Evolutionary conservation across 2,329 filamentous ascomycete species (phyloP).

Genomic region (Talaromyces amestolkiae): DNA sequence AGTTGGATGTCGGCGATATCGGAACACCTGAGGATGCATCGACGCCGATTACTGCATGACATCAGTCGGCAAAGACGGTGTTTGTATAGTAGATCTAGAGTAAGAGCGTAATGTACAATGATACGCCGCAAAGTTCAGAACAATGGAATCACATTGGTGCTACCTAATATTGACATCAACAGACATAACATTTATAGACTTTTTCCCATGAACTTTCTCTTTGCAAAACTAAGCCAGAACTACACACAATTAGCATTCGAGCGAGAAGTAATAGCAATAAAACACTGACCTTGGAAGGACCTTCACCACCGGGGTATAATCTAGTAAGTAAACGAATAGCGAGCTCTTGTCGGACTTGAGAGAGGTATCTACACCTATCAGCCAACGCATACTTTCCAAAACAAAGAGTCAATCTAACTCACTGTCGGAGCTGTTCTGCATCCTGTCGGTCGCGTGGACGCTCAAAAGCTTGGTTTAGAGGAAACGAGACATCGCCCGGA

Average conservation of each 20-base stretch:
- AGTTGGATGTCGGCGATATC: conserved; percentile 39
- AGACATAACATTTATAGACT: conserved; percentile 55
- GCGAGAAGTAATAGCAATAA: background rate
- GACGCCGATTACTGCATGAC: conserved; percentile 5
- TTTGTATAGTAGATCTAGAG: background rate
- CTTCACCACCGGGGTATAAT: conserved; percentile 74
- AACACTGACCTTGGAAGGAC: conserved; percentile 59
- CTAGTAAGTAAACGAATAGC: conserved; percentile 77
- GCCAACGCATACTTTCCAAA: background rate
- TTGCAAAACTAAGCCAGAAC: conserved; percentile 99
- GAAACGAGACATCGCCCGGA: conserved; percentile 88
- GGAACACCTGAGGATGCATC: conserved; percentile 1
- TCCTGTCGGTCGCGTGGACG: conserved; percentile 81
- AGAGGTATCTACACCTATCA: conserved; percentile 53
- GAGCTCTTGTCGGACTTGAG: conserved; percentile 90
- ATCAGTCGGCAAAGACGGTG: too few relatives aligned
- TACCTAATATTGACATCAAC: conserved; percentile 3
- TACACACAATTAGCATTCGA: conserved; percentile 48
- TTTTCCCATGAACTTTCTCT: conserved; percentile 99
- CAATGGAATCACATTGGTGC: conserved; percentile 15
- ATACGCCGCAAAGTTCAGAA: background rate
- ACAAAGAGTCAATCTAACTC: conserved; percentile 40
- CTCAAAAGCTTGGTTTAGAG: conserved; percentile 95
- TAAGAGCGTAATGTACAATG: background rate
- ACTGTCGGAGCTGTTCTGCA: conserved; percentile 83